Base-by-base conservation (phyloP, 108 stramenopile genomes). In the Mediolabrus comicus region DNA sequence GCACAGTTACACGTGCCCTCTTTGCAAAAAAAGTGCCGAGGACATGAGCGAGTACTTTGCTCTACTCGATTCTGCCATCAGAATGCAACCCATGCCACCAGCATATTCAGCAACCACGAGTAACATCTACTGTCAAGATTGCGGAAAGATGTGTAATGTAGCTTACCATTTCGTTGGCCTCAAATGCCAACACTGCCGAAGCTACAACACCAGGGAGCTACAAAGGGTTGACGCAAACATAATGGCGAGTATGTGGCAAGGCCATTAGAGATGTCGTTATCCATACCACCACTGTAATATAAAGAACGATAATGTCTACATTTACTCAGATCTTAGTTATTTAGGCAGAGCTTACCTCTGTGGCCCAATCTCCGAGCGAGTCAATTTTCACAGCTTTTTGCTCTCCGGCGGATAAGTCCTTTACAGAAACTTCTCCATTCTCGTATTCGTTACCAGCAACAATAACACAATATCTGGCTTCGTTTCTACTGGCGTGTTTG, bases 401-500 rank as follows among this genome's bases (percentile, higher is more conserved):
- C 46, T 90, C 83, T 5, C 93, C 93, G 19, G 33, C 52, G 3
- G 34, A 46, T 69, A 97, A 62, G 75, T 95, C 81, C 67, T 97
- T 97, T 58, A 95, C 84, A 5, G 81, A 58, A 17, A 95, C 92
- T 51, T 90, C 83, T 1, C 95, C 92, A 66, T 86, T 87, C 62
- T 83, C 85, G 72, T 86, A 87, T 75, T 98, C 98, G 36, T 89
- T 73, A n/a, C 73, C 77, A 41, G 89, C 97, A 31, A 97, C 84
- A 69, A 98, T 91, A 3, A 92, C 87, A 56, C 90, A 94, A 71
- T 86, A 86, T 56, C 73, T 81, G 38, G 96, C 95, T 17, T 93
- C 92, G 16, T 88, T 80, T 41, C 96, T 84, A 71, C 96, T 95
- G 3, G 97, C 97, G 71, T 98, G 92, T 81, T 97, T 97, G 65